Percentiles rank a stretch among this genome's conserved stretches.
These are phyloP conservation scores for Apiospora rasikravindrae DNA, from an alignment of 2,329 filamentous ascomycete species.

Conservation along the genomic window DNA sequence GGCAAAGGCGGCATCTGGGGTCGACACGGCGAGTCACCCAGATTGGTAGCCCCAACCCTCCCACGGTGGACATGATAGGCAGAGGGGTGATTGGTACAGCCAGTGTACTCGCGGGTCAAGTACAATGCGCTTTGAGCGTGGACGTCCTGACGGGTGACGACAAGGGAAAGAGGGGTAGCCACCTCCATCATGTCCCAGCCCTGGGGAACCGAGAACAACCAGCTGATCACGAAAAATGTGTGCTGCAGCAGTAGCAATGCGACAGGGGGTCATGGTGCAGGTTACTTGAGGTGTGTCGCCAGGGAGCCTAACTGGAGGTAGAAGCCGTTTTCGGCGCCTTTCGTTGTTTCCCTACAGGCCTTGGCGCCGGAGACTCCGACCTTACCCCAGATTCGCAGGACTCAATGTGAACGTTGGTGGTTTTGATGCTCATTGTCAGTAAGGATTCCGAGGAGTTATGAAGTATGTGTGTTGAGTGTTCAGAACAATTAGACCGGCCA, in stretches of 20 bases:
- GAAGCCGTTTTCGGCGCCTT: constrained; percentile 15
- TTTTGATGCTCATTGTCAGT: too few species aligned
- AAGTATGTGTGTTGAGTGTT: not conserved
- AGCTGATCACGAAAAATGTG: constrained; percentile 5
- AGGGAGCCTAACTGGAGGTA: constrained; percentile 8
- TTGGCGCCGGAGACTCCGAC: constrained; percentile 12
- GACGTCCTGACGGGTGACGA: not conserved
- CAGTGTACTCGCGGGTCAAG: not conserved
- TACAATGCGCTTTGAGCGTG: not conserved
- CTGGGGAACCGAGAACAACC: not conserved
- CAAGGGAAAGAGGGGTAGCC: constrained; percentile 15
- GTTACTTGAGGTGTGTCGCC: constrained; percentile 1
- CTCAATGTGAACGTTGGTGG: not conserved
- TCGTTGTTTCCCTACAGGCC: not conserved
- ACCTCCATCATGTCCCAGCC: not conserved
- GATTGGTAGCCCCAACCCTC: not conserved
- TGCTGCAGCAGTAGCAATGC: not conserved
- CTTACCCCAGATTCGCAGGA: constrained; percentile 6
- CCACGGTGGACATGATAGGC: not conserved
- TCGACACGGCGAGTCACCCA: not conserved
- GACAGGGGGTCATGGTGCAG: constrained; percentile 12
- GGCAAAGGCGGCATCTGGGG: not conserved
- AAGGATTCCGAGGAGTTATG: not conserved
- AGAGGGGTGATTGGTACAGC: not conserved
- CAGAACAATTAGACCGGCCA: not conserved